Conservation (phyloP, 495 filamentous ascomycete genomes). For the Beverwykella pulmonaria region DNA sequence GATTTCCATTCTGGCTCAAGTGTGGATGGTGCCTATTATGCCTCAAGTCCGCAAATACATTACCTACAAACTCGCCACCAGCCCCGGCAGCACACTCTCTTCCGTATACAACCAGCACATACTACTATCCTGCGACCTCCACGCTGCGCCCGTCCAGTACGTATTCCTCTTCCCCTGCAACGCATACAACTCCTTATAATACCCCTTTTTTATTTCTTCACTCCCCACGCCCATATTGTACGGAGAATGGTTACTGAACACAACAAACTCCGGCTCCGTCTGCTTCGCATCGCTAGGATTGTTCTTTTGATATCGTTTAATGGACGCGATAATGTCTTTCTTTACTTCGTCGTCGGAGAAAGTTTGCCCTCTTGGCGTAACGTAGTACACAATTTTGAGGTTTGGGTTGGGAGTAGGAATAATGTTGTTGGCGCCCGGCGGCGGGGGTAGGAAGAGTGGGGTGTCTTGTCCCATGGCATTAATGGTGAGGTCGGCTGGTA, state of each 20-base stretch:
- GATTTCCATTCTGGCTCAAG: too few relatives aligned
- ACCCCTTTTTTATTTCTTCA: conserved; percentile 51
- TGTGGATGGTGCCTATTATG: too few relatives aligned
- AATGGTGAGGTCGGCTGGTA: conserved; percentile 41
- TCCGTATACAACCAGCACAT: conserved; percentile 34
- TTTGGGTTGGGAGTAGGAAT: conserved; percentile 13
- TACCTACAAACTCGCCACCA: conserved; percentile 16
- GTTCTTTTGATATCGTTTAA: conserved; percentile 12
- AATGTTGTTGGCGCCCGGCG: conserved; percentile 34
- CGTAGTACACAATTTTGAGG: conserved; percentile 25
- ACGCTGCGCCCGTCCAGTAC: conserved; percentile 57
- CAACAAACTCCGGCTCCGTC: conserved; percentile 36
- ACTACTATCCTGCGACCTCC: conserved; percentile 34
- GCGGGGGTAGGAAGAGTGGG: conserved; percentile 36
- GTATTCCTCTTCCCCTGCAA: conserved; percentile 58
- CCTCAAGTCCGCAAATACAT: too few relatives aligned
- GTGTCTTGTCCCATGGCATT: conserved; percentile 43
- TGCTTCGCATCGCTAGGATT: conserved; percentile 6
- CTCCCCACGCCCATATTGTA: conserved; percentile 39
- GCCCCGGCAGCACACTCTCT: conserved; percentile 7
- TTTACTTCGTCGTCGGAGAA: conserved; percentile 30
- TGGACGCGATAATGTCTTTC: conserved; percentile 27
- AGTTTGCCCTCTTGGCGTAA: conserved; percentile 8
- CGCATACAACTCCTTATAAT: conserved; percentile 53
- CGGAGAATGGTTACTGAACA: conserved; percentile 32